Evolutionary conservation across 257 asterid species (phyloP), one percentile per base, ranked within the genome.

Genomic region (Verbascum thapsus): DNA sequence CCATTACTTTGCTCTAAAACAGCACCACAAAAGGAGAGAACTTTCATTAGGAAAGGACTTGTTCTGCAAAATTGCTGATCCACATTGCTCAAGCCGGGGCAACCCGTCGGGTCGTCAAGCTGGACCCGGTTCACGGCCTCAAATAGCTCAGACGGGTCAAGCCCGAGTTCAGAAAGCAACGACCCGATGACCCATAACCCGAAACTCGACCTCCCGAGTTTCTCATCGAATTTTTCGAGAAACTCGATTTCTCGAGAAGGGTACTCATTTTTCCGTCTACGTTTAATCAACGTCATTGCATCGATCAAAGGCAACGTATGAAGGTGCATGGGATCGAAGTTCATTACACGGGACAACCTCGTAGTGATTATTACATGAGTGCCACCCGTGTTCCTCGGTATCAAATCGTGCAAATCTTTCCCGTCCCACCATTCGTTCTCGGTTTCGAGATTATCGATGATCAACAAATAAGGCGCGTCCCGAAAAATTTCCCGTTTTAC

Each of bases 401-500:
- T 78, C 40, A 91, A 69, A 52, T 91, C 95, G 44, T 82, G 90
- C 7, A 91, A 73, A 75, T 91, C 96, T 67, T 84, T 91, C 1
- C 91, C 96, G 43, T 91, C 95, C 96, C 98, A 91, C 98, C 98
- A 88, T 66, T 91, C 98, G 57, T 78, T 81, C 69, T 91, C 95
- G 0, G 81, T 74, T 64, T 91, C 95, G 15, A 91, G 77, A 68
- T 88, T 80, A 53, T 91, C 98, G 32, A 91, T 84, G 6, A 91
- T 81, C 13, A 91, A 68, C 26, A 91, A 67, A 74, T 88, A 91
- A n/a, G 98, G 98, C 86, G 81, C 81, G 71, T 91, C 96, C 2
- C 95, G 75, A 39, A 91, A 85, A 10, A 91, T 75, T 77, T 91
- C 98, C 81, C 88, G 71, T 65, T 73, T 84, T 0, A 86, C 88